These are phyloP conservation scores for Penicillium cosmopolitanum DNA, from an alignment of 495 filamentous ascomycete genomes.

Conservation along the genomic window DNA sequence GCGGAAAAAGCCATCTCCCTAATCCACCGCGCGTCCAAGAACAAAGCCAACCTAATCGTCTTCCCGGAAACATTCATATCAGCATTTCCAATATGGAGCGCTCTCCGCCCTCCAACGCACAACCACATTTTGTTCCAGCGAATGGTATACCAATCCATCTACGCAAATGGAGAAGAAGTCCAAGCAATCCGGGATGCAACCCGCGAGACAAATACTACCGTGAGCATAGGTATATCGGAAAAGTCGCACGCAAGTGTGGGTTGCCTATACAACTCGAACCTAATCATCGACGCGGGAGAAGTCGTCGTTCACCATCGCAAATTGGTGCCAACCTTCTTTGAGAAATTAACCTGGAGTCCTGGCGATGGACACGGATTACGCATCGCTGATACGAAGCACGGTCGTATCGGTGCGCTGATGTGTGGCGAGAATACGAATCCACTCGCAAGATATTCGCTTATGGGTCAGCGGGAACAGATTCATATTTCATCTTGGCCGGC, in stretches of 20 bases:
- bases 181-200: slow-evolving; percentile 28
- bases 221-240: slow-evolving; percentile 31
- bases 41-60: slow-evolving; percentile 49
- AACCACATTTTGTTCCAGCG: slow-evolving; percentile 37
- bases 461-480: slow-evolving; percentile 26
- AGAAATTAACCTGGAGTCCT: slow-evolving; percentile 40
- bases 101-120: slow-evolving; percentile 32
- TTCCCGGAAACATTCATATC: slow-evolving; percentile 53
- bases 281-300: slow-evolving; percentile 33
- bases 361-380: slow-evolving; percentile 38
- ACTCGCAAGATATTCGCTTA: slow-evolving; percentile 32
- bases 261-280: slow-evolving; percentile 40
- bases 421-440: slow-evolving; percentile 48
- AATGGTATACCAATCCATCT: slow-evolving; percentile 29
- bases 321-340: slow-evolving; percentile 42
- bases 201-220: not conserved
- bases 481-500: slow-evolving; percentile 43
- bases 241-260: slow-evolving; percentile 25
- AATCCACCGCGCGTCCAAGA: slow-evolving; percentile 43
- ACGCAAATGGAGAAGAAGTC: slow-evolving; percentile 40
- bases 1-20: slow-evolving; percentile 35
- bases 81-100: slow-evolving; percentile 39
- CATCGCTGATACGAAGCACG: slow-evolving; percentile 27
- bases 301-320: slow-evolving; percentile 43
- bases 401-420: slow-evolving; percentile 36